phyloP scores from a whole-genome alignment of 148 eudicot species.

The Rhododendron williamsianum region DNA sequence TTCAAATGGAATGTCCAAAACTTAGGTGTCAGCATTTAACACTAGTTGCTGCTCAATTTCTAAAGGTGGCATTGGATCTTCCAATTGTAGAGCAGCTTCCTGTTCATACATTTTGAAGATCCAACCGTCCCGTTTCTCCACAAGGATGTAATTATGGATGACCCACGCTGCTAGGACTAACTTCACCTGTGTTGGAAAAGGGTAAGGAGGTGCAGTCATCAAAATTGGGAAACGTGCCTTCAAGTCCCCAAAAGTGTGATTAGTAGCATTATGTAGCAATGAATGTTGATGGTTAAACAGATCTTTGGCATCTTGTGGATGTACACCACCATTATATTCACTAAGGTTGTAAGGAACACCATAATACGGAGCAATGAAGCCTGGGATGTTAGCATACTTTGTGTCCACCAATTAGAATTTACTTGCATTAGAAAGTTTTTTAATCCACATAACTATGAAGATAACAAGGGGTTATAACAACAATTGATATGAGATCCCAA shows the following conservation, averaged over 20 bases:
- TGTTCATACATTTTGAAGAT: slow-evolving; percentile 28
- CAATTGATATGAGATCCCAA: not conserved
- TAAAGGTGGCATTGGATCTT: slow-evolving; percentile 21
- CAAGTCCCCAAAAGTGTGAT: slow-evolving; percentile 29
- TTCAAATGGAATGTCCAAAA: slow-evolving; percentile 18
- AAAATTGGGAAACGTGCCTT: slow-evolving; percentile 37
- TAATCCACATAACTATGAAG: not conserved
- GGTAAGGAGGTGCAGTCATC: slow-evolving; percentile 31
- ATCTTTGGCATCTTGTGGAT: slow-evolving; percentile 28
- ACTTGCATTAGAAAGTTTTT: slow-evolving; percentile 16
- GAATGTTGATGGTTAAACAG: slow-evolving; percentile 34
- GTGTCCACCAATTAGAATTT: slow-evolving; percentile 36
- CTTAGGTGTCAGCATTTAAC: slow-evolving; percentile 10
- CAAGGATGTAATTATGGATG: slow-evolving; percentile 34
- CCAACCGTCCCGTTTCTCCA: slow-evolving; percentile 26
- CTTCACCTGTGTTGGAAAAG: slow-evolving; percentile 33
- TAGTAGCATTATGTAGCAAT: slow-evolving; percentile 16
- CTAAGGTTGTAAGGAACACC: slow-evolving; percentile 15
- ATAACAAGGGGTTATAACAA: not conserved
- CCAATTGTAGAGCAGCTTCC: slow-evolving; percentile 16
- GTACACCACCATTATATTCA: slow-evolving; percentile 11
- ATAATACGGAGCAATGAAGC: slow-evolving; percentile 38
- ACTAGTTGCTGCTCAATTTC: slow-evolving; percentile 11
- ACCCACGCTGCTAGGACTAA: slow-evolving; percentile 36
- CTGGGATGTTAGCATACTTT: slow-evolving; percentile 36